These are phyloP conservation scores for Plectranthus barbatus DNA, from an alignment of 257 asterid species.

Conservation along the genomic window DNA sequence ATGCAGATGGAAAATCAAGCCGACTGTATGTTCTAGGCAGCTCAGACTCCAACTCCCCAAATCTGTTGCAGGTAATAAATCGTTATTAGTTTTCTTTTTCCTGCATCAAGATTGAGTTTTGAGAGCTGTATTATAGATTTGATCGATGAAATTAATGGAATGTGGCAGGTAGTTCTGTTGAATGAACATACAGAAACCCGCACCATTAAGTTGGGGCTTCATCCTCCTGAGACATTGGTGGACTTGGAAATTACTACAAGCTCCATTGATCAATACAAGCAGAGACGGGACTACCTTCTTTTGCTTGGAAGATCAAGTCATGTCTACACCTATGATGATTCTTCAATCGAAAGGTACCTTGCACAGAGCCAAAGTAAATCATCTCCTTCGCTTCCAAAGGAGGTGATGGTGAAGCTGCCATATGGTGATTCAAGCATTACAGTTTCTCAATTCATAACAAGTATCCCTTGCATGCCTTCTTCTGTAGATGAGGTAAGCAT, in stretches of 20 bases:
- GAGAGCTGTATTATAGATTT: neutral
- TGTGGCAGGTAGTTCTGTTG: slow-evolving; percentile 73
- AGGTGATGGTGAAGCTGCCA: slow-evolving; percentile 54
- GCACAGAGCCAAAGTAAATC: slow-evolving; percentile 66
- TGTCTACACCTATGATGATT: slow-evolving; percentile 54
- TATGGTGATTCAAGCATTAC: slow-evolving; percentile 77
- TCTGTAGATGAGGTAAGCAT: slow-evolving; percentile 50
- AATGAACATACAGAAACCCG: slow-evolving; percentile 76
- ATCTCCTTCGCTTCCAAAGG: slow-evolving; percentile 76
- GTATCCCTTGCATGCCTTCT: slow-evolving; percentile 40
- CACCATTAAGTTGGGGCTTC: slow-evolving; percentile 67
- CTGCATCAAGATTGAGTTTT: neutral
- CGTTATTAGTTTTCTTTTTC: neutral
- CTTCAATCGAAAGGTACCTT: slow-evolving; percentile 61
- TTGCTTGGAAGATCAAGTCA: slow-evolving; percentile 71
- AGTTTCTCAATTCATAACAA: slow-evolving; percentile 40
- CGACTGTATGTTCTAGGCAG: slow-evolving; percentile 69
- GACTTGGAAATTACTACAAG: slow-evolving; percentile 66
- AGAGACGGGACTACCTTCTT: slow-evolving; percentile 41
- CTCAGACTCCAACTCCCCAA: slow-evolving; percentile 48
- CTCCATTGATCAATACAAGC: slow-evolving; percentile 44
- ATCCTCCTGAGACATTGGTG: slow-evolving; percentile 44
- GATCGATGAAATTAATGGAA: slow-evolving; percentile 6
- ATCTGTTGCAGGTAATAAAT: slow-evolving; percentile 57
- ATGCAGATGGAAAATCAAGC: slow-evolving; percentile 73